Base-by-base conservation (phyloP, 768 basidiomycete genomes). In the Filobasidium wieringae region DNA sequence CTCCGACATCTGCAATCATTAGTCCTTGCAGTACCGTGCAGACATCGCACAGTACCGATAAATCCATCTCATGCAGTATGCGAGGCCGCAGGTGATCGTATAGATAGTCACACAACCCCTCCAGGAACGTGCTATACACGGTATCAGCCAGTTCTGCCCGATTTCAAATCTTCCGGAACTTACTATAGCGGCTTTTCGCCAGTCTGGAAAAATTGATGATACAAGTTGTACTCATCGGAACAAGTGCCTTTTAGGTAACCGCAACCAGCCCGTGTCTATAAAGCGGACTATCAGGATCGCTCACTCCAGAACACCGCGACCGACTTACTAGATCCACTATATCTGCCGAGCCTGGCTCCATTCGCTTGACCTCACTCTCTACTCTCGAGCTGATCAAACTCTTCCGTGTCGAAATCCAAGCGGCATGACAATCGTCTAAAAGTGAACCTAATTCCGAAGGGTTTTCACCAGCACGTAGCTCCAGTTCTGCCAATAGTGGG, bases 21-120 rank as follows among this genome's bases (percentile, higher is more conserved):
- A 97, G 78, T 0, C 92, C 93, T 69, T 92, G 88, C 2, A 99
- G 78, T 19, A 99, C 88, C 0, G 89, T 96, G 77, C 93, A 99
- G 26, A 96, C 88, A 71, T 92, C 87, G 69, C 91, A 92, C 1
- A 99, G 81, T 0, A 83, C 84, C 0, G 85, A 84, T 45, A 99
- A 80, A 4, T 86, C 82, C 0, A 85, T 84, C 68, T 96, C 93
- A 65, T 96, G 92, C 1, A 96, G 79, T 61, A 99, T 96, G 4
- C 92, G 84, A 5, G 93, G 95, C 0, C 93, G 86, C 1, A 99
- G 81, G 63, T 92, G 89, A 70, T 97, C 95, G 69, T 92, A 95
- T 32, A 99, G 82, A 65, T 89, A 81, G 74, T 96, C 93, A 64
- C 91, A 96, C 0, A 97, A 79, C 2, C 80, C 84, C 76, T 95